A percentile compares a stretch with the other conserved stretches of the same genome.
phyloP scores from a whole-genome alignment of 225 moss, liverwort and hornwort genomes.

The Pseudisothecium myosuroides region DNA sequence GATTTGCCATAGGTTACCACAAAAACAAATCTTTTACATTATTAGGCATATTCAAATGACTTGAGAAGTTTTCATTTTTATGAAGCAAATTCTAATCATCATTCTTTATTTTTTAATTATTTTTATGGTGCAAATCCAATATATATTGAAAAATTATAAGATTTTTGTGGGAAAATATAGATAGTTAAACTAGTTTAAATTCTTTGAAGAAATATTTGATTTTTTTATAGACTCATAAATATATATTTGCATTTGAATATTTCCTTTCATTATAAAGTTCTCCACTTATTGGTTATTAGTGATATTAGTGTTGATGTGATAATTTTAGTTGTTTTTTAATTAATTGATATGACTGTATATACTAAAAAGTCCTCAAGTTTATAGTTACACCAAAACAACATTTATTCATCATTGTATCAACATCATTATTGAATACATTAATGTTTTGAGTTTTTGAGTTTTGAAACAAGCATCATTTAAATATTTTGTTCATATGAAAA shows the following conservation, averaged over 20 bases:
- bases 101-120: too few species aligned
- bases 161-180: too few species aligned
- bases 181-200: background rate
- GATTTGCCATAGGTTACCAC: too few species aligned
- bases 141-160: too few species aligned
- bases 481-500: too few species aligned
- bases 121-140: background rate
- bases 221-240: background rate
- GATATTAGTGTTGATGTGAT: background rate
- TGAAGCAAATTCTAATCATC: accelerated
- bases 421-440: background rate
- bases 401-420: background rate
- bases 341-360: too few species aligned
- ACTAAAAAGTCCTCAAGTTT: background rate
- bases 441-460: background rate
- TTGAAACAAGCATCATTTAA: background rate
- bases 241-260: background rate
- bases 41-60: too few species aligned
- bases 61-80: too few species aligned
- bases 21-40: too few species aligned
- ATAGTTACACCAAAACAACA: background rate
- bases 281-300: background rate
- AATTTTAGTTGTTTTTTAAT: background rate
- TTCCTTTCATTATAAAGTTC: too few species aligned
- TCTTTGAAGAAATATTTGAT: background rate